Percentiles rank a stretch among this genome's conserved stretches.
These are phyloP conservation scores for Diutina scorzettiae DNA, from an alignment of 1,139 yeast species.

Conservation along the genomic window DNA sequence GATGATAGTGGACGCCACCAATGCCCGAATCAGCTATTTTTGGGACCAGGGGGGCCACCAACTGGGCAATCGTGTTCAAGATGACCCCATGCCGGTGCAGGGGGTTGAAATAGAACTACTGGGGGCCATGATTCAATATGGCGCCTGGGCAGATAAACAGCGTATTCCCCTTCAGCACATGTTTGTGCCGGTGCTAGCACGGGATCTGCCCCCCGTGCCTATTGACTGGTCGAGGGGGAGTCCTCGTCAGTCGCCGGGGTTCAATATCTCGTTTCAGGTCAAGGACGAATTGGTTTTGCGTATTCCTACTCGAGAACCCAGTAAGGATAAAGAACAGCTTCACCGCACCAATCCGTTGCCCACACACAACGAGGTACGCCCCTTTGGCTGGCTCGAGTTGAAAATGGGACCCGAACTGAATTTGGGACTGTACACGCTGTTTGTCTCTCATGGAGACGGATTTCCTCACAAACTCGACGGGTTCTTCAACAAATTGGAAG, in stretches of 20 bases:
- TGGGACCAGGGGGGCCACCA: constrained; percentile 33
- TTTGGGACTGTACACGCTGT: constrained; percentile 35
- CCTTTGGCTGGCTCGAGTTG: constrained; percentile 89
- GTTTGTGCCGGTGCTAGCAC: constrained; percentile 56
- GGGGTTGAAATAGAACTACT: constrained; percentile 51
- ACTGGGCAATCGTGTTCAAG: not conserved
- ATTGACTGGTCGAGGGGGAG: constrained; percentile 22
- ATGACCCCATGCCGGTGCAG: constrained; percentile 36
- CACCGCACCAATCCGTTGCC: not conserved
- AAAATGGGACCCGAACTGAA: constrained; percentile 45
- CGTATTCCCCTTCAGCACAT: constrained; percentile 51
- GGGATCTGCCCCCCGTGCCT: constrained; percentile 23
- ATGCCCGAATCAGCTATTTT: constrained; percentile 43
- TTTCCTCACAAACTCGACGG: constrained; percentile 42
- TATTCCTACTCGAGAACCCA: constrained; percentile 72
- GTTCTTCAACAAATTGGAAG: constrained; percentile 45
- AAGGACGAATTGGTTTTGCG: constrained; percentile 62
- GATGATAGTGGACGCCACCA: constrained; percentile 55
- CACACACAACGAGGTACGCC: constrained; percentile 25
- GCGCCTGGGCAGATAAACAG: constrained; percentile 94
- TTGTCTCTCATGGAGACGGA: constrained; percentile 44
- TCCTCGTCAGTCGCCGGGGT: constrained; percentile 42
- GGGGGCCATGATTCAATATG: constrained; percentile 66
- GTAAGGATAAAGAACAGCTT: constrained; percentile 47
- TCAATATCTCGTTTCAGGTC: constrained; percentile 39